A percentile compares a stretch with the other conserved stretches of the same genome.
phyloP scores from a whole-genome alignment of 2,329 filamentous ascomycete species.

The Xylariaceae sp. region DNA sequence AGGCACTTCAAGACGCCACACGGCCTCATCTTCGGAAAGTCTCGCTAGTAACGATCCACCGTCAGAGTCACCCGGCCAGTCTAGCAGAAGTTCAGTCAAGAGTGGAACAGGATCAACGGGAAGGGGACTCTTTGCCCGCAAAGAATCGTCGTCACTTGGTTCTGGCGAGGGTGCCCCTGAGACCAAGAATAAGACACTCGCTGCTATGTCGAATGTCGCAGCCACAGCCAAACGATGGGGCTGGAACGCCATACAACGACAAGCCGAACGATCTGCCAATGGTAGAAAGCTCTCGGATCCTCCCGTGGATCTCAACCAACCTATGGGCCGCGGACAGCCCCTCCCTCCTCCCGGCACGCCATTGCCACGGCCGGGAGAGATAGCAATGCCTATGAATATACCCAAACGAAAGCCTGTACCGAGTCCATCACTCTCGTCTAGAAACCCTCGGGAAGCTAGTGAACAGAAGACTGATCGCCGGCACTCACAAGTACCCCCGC shows the following conservation, averaged over 20 bases:
- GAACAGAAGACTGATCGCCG: slow-evolving; percentile 28
- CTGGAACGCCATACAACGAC: slow-evolving; percentile 31
- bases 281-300: slow-evolving; percentile 31
- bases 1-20: slow-evolving; percentile 26
- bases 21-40: slow-evolving; percentile 30
- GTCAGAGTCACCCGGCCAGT: slow-evolving; percentile 23
- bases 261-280: slow-evolving; percentile 27
- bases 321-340: slow-evolving; percentile 34
- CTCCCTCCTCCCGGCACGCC: slow-evolving; percentile 33
- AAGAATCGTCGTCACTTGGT: slow-evolving; percentile 23
- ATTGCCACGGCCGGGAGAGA: slow-evolving; percentile 30
- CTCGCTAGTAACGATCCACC: slow-evolving; percentile 17
- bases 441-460: slow-evolving; percentile 22
- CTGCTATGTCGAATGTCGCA: slow-evolving; percentile 31
- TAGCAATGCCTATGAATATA: slow-evolving; percentile 24
- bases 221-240: slow-evolving; percentile 34
- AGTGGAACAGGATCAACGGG: slow-evolving; percentile 28
- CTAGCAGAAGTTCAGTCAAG: slow-evolving; percentile 27
- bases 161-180: slow-evolving; percentile 24
- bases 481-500: slow-evolving; percentile 28
- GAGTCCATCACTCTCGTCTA: slow-evolving; percentile 23
- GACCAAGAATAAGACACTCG: slow-evolving; percentile 29
- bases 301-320: slow-evolving; percentile 31
- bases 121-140: slow-evolving; percentile 28
- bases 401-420: slow-evolving; percentile 30